A percentile compares a stretch with the other conserved stretches of the same genome.
These are phyloP conservation scores for Metschnikowia peoriensis DNA, from an alignment of 805 yeast species.

Conservation along the genomic window DNA sequence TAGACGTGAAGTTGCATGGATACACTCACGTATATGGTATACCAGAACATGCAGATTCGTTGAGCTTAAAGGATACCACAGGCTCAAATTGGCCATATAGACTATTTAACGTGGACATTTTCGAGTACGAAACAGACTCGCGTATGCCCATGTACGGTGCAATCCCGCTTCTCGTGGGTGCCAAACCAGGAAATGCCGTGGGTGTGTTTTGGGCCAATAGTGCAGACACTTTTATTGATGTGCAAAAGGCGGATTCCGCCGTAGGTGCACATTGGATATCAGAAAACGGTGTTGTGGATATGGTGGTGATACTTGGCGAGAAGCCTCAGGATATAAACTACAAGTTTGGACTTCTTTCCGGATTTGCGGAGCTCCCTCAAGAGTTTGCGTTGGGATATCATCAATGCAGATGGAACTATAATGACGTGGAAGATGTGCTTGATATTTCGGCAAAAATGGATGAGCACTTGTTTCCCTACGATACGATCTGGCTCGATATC, in stretches of 20 bases:
- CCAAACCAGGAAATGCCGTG: conserved; percentile 52
- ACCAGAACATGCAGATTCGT: conserved; percentile 90
- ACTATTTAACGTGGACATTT: conserved; percentile 88
- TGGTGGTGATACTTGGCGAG: conserved; percentile 62
- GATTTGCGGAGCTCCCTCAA: conserved; percentile 71
- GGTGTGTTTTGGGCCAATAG: conserved; percentile 91
- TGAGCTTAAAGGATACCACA: conserved; percentile 70
- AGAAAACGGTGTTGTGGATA: conserved; percentile 81
- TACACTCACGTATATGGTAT: conserved; percentile 80
- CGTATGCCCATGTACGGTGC: conserved; percentile 93
- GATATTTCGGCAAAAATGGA: conserved; percentile 71
- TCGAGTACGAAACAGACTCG: conserved; percentile 84
- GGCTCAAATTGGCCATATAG: conserved; percentile 69
- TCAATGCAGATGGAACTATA: conserved; percentile 97
- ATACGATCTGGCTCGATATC: conserved; percentile 90
- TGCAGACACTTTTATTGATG: conserved; percentile 89
- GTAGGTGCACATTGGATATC: conserved; percentile 87
- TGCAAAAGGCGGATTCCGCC: conserved; percentile 38
- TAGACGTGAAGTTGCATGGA: conserved; percentile 68
- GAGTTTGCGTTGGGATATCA: conserved; percentile 84
- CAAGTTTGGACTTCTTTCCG: conserved; percentile 69
- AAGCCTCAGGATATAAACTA: conserved; percentile 55
- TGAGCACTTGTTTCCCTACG: conserved; percentile 73
- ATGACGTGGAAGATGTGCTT: conserved; percentile 82
- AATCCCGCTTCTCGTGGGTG: conserved; percentile 82